Evolutionary conservation across 129 eudicot species (phyloP).

Genomic region (Deinandra increscens): DNA sequence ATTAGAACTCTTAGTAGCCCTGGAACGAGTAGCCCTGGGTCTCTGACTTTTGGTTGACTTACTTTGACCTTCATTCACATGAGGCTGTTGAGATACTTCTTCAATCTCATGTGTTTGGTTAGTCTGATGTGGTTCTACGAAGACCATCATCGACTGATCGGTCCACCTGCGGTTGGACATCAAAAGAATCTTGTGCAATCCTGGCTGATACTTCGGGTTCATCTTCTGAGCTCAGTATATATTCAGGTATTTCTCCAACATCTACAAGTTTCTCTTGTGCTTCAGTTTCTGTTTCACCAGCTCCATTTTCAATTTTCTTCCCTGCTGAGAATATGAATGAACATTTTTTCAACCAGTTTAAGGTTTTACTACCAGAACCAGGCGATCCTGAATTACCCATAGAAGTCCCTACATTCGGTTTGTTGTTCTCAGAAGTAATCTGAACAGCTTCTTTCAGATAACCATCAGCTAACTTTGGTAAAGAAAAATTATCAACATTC

Average conservation of each 20-base stretch:
- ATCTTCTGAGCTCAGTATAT: conserved; percentile 39
- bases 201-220: conserved; percentile 49
- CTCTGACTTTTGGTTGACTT: conserved; percentile 45
- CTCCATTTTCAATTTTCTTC: conserved; percentile 51
- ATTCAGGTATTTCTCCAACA: conserved; percentile 46
- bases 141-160: conserved; percentile 42
- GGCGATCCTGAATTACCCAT: conserved; percentile 56
- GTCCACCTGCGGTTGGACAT: conserved; percentile 45
- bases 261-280: conserved; percentile 34
- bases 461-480: conserved; percentile 59
- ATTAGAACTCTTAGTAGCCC: conserved; percentile 42
- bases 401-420: conserved; percentile 37
- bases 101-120: conserved; percentile 33
- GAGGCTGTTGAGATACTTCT: conserved; percentile 54
- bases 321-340: conserved; percentile 70
- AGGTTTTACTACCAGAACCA: conserved; percentile 54
- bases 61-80: conserved; percentile 33
- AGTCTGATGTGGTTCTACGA: conserved; percentile 29
- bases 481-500: conserved; percentile 47
- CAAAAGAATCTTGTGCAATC: conserved; percentile 47
- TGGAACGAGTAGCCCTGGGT: conserved; percentile 36
- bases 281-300: conserved; percentile 30
- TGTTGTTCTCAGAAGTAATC: conserved; percentile 38
- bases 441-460: conserved; percentile 54
- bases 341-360: conserved; percentile 78